Evolutionary conservation across 2,329 filamentous ascomycete species (phyloP), one percentile per base, ranked within the genome.

Genomic region (Arthroderma sp.): DNA sequence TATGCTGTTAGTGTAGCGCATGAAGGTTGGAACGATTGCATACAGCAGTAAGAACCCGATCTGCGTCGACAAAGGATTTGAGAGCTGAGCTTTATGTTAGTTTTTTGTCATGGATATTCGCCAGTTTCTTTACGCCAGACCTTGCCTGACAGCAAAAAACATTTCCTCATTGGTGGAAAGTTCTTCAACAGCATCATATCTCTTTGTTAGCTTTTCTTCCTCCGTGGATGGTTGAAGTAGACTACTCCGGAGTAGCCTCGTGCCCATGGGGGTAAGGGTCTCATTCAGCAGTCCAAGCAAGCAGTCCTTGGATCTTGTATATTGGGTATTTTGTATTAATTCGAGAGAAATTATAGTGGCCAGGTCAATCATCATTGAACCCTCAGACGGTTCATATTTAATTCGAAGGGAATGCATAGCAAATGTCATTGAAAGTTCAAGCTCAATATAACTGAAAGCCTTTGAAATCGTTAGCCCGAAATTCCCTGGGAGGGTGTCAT

Each of bases 301-400:
- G 51, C 82, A 89, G 34, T 89, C 78, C 50, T 80, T 85, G 0
- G 87, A 94, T 52, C 83, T 87, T 0, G 78, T 57, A 52, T 82
- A 80, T 8, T 84, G 80, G 0, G 88, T 58, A 52, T 95, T 98
- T 55, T 94, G 86, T 28, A 96, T 83, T 4, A 98, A 72, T 60
- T 98, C 91, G 3, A 98, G 70, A 0, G 86, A 86, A 33, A 81
- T 75, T 29, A 95, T 85, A 0, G 88, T 94, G 0, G 85, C 82
- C 2, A 91, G 73, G 55, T 95, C 89, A 53, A 96, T 93, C 76
- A 94, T 85, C 88, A 96, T 94, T 0, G 86, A 85, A 27, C 89
- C 84, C 57, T 94, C 85, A 0, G 86, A 87, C 1, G 87, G 83
- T 55, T 89, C 81, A 53, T 94, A 95, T 50, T 79, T 81, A 56